Conservation (phyloP, 805 yeast species). For the Candida boidinii region DNA sequence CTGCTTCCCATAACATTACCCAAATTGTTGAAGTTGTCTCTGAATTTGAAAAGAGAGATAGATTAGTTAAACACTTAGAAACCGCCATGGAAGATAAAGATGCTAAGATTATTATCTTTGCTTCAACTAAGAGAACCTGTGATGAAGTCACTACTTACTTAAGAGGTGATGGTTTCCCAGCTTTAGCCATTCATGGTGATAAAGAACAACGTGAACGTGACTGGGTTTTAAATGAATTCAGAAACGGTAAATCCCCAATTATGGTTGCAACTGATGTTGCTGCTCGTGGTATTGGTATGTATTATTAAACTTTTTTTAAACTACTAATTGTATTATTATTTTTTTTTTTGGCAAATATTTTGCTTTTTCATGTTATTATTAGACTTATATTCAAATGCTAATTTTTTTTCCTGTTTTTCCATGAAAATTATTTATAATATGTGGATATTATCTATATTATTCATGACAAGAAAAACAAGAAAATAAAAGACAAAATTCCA, state of each 20-base stretch:
- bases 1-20: slow-evolving; percentile 94
- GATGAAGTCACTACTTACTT: slow-evolving; percentile 88
- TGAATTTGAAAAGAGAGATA: slow-evolving; percentile 92
- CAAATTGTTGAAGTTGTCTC: slow-evolving; percentile 88
- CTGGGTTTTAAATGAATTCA: slow-evolving; percentile 94
- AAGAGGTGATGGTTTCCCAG: slow-evolving; percentile 98
- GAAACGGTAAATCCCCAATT: slow-evolving; percentile 85
- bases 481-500: no score
- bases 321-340: not conserved
- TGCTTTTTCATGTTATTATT: no score
- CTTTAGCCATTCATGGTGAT: slow-evolving; percentile 97
- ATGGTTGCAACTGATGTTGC: slow-evolving; percentile 99
- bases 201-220: slow-evolving; percentile 97
- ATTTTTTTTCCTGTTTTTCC: no score
- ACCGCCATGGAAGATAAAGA: slow-evolving; percentile 62
- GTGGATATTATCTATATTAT: no score
- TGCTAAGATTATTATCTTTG: slow-evolving; percentile 79
- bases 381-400: no score
- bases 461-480: no score
- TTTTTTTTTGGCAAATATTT: no score
- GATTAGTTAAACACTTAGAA: slow-evolving; percentile 75
- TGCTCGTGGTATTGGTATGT: slow-evolving; percentile 99
- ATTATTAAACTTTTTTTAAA: slow-evolving; percentile 13
- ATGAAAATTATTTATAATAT: no score
- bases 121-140: slow-evolving; percentile 97